phyloP scores from a whole-genome alignment of 768 basidiomycete species.

The Agrocybe pediades region DNA sequence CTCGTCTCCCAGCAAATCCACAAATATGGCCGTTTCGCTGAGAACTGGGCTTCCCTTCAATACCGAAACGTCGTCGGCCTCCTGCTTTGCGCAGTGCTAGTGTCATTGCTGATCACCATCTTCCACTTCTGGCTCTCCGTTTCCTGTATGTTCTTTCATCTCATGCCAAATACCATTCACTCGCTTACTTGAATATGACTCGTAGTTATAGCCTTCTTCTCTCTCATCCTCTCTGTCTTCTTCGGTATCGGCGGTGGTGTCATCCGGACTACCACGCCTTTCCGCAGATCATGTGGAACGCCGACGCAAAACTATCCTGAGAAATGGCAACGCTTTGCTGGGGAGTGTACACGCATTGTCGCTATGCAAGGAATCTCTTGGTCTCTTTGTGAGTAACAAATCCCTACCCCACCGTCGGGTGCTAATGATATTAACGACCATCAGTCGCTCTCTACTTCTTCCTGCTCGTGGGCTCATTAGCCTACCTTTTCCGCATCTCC shows the following conservation, averaged over 20 bases:
- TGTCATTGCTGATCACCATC: slow-evolving; percentile 25
- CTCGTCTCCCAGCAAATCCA: slow-evolving; percentile 33
- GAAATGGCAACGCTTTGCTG: slow-evolving; percentile 25
- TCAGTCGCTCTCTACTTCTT: slow-evolving; percentile 28
- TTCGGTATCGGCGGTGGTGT: slow-evolving; percentile 35
- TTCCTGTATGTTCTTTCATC: slow-evolving; percentile 21
- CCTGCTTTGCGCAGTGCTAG: slow-evolving; percentile 25
- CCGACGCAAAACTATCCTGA: slow-evolving; percentile 19
- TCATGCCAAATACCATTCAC: neutral
- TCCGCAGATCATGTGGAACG: slow-evolving; percentile 24
- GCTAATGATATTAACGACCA: neutral
- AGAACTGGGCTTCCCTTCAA: slow-evolving; percentile 27
- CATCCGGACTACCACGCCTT: slow-evolving; percentile 26
- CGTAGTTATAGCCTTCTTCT: slow-evolving; percentile 29
- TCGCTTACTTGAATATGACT: neutral
- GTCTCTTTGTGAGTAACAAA: slow-evolving; percentile 27
- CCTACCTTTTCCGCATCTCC: slow-evolving; percentile 27
- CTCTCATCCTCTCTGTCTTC: slow-evolving; percentile 31
- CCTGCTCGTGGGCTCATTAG: slow-evolving; percentile 26
- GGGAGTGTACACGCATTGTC: slow-evolving; percentile 27
- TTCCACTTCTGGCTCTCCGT: slow-evolving; percentile 25
- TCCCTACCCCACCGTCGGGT: neutral
- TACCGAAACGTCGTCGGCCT: slow-evolving; percentile 32
- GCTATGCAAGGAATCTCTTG: slow-evolving; percentile 31
- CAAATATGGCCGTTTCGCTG: slow-evolving; percentile 25